phyloP scores from a whole-genome alignment of 1,284 basidiomycete genomes.

The Athelia psychrophila region DNA sequence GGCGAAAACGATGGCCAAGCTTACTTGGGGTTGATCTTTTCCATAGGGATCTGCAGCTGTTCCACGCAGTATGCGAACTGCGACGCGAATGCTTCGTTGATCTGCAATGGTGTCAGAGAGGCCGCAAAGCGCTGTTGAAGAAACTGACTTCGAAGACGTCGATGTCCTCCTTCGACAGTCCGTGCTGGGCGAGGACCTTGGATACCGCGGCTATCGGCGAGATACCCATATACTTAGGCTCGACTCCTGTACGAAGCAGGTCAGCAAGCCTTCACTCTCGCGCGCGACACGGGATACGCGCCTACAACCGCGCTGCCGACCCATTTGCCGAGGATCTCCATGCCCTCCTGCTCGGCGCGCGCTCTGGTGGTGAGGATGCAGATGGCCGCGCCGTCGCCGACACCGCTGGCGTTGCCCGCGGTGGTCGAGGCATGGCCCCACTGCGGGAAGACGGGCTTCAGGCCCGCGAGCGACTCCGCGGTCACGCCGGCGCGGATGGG shows the following conservation, averaged over 20 bases:
- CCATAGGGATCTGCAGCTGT: conserved; percentile 74
- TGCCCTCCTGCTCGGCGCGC: conserved; percentile 80
- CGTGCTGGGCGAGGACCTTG: conserved; percentile 70
- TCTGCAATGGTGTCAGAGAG: conserved; percentile 36
- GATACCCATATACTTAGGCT: conserved; percentile 85
- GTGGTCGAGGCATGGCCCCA: conserved; percentile 80
- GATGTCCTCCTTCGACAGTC: conserved; percentile 80
- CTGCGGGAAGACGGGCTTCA: conserved; percentile 76
- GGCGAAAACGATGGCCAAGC: conserved; percentile 12
- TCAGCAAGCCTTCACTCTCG: conserved; percentile 1
- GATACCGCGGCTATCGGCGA: conserved; percentile 85
- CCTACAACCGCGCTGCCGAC: conserved; percentile 81
- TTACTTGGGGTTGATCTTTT: conserved; percentile 87
- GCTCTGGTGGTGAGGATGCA: conserved; percentile 86
- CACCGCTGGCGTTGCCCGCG: conserved; percentile 90
- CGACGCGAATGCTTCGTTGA: conserved; percentile 83
- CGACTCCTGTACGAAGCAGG: conserved; percentile 59
- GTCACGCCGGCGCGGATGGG: conserved; percentile 82
- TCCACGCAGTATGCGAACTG: conserved; percentile 82
- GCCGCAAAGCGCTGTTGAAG: conserved; percentile 26
- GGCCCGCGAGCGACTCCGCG: conserved; percentile 56
- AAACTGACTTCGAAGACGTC: conserved; percentile 80
- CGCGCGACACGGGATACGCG: conserved; percentile 26
- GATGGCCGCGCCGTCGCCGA: conserved; percentile 93
- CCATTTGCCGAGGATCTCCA: conserved; percentile 90